phyloP scores from a whole-genome alignment of 306 rosid genomes.

The Styphnolobium japonicum region DNA sequence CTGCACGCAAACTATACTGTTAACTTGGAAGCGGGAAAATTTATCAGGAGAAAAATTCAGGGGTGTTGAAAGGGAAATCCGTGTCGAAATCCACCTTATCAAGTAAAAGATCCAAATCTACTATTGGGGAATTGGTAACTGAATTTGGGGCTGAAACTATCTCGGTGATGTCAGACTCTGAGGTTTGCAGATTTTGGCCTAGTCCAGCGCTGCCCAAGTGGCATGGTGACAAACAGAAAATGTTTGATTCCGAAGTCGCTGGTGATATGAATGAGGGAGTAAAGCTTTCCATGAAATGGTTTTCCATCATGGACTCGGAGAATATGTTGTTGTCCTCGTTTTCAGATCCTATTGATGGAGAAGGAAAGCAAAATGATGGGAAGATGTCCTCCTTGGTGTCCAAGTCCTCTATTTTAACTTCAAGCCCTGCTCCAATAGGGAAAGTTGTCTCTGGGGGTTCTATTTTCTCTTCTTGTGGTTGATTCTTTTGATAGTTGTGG shows the following conservation, averaged over 20 bases:
- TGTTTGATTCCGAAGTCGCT: slow-evolving; percentile 49
- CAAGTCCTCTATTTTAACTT: slow-evolving; percentile 44
- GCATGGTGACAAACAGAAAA: slow-evolving; percentile 36
- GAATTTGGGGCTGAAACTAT: slow-evolving; percentile 65
- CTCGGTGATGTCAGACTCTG: slow-evolving; percentile 60
- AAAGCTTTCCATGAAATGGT: slow-evolving; percentile 27
- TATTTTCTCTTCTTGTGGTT: slow-evolving; percentile 20
- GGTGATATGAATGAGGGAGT: slow-evolving; percentile 40
- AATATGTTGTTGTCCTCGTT: slow-evolving; percentile 39
- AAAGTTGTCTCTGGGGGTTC: slow-evolving; percentile 15
- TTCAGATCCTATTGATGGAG: slow-evolving; percentile 40
- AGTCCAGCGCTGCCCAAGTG: slow-evolving; percentile 31
- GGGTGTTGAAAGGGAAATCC: slow-evolving; percentile 34
- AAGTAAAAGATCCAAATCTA: slow-evolving; percentile 42
- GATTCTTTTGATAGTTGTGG: slow-evolving; percentile 14
- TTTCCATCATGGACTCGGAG: slow-evolving; percentile 29
- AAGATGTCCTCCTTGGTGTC: slow-evolving; percentile 42
- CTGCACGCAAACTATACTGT: background rate
- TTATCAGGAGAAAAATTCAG: slow-evolving; percentile 32
- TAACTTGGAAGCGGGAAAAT: background rate
- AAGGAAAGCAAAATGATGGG: slow-evolving; percentile 46
- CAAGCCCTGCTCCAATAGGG: slow-evolving; percentile 37
- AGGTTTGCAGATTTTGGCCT: slow-evolving; percentile 41
- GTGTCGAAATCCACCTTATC: slow-evolving; percentile 46
- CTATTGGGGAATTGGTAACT: slow-evolving; percentile 55